These are phyloP conservation scores for Novakomyces olei DNA, from an alignment of 805 yeast species.

Conservation along the genomic window DNA sequence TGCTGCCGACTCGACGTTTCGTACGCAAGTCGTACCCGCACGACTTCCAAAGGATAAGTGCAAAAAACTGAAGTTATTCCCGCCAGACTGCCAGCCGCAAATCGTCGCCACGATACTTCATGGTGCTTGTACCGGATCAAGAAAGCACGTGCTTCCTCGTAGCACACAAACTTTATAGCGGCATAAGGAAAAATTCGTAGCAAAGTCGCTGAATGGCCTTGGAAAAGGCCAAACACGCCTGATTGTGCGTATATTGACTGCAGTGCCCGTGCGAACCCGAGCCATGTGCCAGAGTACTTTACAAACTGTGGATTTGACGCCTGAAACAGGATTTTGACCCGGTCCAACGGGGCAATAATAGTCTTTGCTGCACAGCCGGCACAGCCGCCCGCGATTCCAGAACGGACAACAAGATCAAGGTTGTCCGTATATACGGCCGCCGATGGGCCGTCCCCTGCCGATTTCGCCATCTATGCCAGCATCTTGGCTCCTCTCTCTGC, in stretches of 20 bases:
- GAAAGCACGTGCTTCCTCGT: constrained; percentile 68
- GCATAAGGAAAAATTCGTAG: constrained; percentile 89
- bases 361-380: constrained; percentile 97
- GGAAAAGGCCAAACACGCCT: constrained; percentile 65
- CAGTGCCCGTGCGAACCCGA: constrained; percentile 57
- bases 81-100: constrained; percentile 73
- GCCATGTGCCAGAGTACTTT: constrained; percentile 55
- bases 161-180: constrained; percentile 86
- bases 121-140: constrained; percentile 51
- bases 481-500: too few relatives aligned
- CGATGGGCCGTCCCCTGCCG: too few relatives aligned
- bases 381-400: constrained; percentile 84
- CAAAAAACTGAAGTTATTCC: constrained; percentile 70
- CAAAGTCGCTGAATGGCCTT: constrained; percentile 88
- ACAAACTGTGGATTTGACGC: constrained; percentile 78
- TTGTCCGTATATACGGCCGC: not conserved
- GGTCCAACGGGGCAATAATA: constrained; percentile 79
- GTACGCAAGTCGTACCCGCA: constrained; percentile 80
- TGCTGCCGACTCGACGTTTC: constrained; percentile 29
- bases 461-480: too few relatives aligned
- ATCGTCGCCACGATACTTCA: constrained; percentile 64
- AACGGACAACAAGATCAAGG: constrained; percentile 48
- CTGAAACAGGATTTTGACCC: constrained; percentile 86
- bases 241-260: constrained; percentile 39
- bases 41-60: constrained; percentile 80